A percentile compares a stretch with the other conserved stretches of the same genome.
phyloP scores from a whole-genome alignment of 2,329 filamentous ascomycete genomes.

The Beauveria medogensis region DNA sequence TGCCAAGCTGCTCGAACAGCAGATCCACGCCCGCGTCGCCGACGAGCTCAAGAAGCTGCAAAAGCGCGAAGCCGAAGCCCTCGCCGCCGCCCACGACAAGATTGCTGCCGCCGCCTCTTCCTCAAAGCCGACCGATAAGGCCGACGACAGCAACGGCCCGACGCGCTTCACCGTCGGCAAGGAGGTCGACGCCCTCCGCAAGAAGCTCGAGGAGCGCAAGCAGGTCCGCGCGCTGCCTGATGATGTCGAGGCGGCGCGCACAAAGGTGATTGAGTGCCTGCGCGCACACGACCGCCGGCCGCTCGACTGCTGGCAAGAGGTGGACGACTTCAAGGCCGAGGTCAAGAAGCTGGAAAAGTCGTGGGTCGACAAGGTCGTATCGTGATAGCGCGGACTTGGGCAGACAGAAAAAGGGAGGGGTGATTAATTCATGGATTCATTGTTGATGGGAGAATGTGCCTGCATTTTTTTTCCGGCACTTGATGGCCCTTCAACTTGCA shows the following conservation, averaged over 20 bases:
- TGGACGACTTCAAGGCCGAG: slow-evolving; percentile 82
- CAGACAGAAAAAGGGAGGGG: slow-evolving; percentile 9
- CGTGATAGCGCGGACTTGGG: slow-evolving; percentile 20
- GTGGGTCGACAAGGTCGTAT: slow-evolving; percentile 78
- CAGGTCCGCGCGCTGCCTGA: slow-evolving; percentile 62
- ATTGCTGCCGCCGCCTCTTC: slow-evolving; percentile 47
- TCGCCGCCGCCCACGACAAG: slow-evolving; percentile 61
- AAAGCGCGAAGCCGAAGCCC: slow-evolving; percentile 58
- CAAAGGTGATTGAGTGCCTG: slow-evolving; percentile 72
- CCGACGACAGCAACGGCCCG: slow-evolving; percentile 24
- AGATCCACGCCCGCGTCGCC: slow-evolving; percentile 80
- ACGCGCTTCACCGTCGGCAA: slow-evolving; percentile 45
- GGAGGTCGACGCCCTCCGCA: slow-evolving; percentile 50
- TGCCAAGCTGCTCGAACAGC: slow-evolving; percentile 72
- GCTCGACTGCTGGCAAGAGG: slow-evolving; percentile 90
- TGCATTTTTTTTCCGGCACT: not conserved
- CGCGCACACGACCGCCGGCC: slow-evolving; percentile 77
- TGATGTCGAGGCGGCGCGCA: slow-evolving; percentile 64
- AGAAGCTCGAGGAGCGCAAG: slow-evolving; percentile 54
- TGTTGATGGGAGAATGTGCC: not conserved
- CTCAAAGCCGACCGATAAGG: slow-evolving; percentile 40
- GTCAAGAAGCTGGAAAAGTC: slow-evolving; percentile 76
- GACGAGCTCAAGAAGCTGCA: slow-evolving; percentile 76
- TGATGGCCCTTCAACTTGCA: not conserved
- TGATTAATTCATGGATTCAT: not conserved